Conservation (phyloP, 805 yeast species). For the Diddensiella santjacobensis region DNA sequence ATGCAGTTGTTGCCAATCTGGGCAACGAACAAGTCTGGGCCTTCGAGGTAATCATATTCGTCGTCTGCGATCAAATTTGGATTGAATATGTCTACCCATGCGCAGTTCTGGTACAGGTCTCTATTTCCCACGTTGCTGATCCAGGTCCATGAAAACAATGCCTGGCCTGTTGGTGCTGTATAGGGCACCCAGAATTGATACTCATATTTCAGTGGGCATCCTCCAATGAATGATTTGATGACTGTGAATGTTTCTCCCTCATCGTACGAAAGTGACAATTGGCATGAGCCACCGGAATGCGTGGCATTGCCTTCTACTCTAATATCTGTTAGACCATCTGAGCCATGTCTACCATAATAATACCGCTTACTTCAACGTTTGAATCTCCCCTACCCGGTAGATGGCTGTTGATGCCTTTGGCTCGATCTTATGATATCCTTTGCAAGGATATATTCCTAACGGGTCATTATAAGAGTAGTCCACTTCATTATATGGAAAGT, state of each 20-base stretch:
- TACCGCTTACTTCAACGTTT: slow-evolving; percentile 14
- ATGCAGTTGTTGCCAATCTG: slow-evolving; percentile 21
- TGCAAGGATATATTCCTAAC: slow-evolving; percentile 22
- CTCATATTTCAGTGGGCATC: slow-evolving; percentile 22
- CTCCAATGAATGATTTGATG: slow-evolving; percentile 26
- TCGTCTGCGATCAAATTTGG: slow-evolving; percentile 1
- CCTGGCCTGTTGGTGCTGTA: slow-evolving; percentile 23
- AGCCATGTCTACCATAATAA: neutral
- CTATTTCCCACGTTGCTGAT: slow-evolving; percentile 23
- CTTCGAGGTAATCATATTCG: slow-evolving; percentile 14
- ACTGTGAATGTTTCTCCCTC: slow-evolving; percentile 24
- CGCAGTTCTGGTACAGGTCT: slow-evolving; percentile 25
- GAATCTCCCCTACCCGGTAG: slow-evolving; percentile 18
- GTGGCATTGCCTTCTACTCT: slow-evolving; percentile 20
- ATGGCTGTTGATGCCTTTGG: slow-evolving; percentile 16
- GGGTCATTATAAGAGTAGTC: slow-evolving; percentile 24
- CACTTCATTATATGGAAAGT: slow-evolving; percentile 7
- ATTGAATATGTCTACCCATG: slow-evolving; percentile 23
- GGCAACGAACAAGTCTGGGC: slow-evolving; percentile 23
- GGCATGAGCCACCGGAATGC: slow-evolving; percentile 27
- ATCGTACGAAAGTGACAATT: slow-evolving; percentile 25
- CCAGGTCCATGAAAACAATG: slow-evolving; percentile 26
- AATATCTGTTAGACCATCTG: neutral
- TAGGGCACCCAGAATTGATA: slow-evolving; percentile 21
- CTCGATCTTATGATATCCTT: slow-evolving; percentile 22